These are phyloP conservation scores for Pleomassaria siparia DNA, from an alignment of 2,329 filamentous ascomycete species.

Conservation along the genomic window DNA sequence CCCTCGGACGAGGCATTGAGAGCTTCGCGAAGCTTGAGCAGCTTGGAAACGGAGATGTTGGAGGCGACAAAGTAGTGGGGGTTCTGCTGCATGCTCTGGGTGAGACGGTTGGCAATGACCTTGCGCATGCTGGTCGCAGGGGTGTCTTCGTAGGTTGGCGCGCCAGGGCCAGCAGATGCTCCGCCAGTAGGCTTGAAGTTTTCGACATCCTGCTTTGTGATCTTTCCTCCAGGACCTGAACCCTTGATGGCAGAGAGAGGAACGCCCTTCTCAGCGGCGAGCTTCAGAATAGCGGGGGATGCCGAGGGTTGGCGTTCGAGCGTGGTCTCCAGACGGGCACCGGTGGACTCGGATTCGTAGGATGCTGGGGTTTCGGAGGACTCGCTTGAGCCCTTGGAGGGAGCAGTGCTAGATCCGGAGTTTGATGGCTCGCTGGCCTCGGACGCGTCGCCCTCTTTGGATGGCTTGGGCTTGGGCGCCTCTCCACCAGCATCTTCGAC, in stretches of 20 bases:
- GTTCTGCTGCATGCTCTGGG: conserved; percentile 87
- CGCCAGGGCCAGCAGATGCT: conserved; percentile 51
- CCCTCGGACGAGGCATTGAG: conserved; percentile 87
- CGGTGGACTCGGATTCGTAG: conserved; percentile 71
- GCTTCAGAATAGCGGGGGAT: conserved; percentile 71
- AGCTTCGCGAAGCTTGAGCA: conserved; percentile 91
- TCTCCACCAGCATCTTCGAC: conserved; percentile 89
- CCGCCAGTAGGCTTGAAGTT: conserved; percentile 67
- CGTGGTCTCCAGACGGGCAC: conserved; percentile 77
- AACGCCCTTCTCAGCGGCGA: conserved; percentile 83
- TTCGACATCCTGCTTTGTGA: conserved; percentile 92
- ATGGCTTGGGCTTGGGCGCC: conserved; percentile 62
- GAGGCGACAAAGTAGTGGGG: conserved; percentile 98
- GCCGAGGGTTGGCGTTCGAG: conserved; percentile 80
- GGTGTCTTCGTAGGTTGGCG: conserved; percentile 76
- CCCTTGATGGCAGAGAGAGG: conserved; percentile 80
- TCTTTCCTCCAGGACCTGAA: conserved; percentile 78
- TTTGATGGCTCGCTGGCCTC: conserved; percentile 63
- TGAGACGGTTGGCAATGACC: conserved; percentile 89
- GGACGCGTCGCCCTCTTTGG: conserved; percentile 63
- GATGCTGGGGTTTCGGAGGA: conserved; percentile 58
- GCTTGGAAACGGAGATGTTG: conserved; percentile 87
- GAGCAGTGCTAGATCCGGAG: conserved; percentile 61
- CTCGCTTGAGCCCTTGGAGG: conserved; percentile 40
- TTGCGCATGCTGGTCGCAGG: conserved; percentile 94